Conservation (phyloP, 2,329 filamentous ascomycete genomes). For the Xylariales sp. region DNA sequence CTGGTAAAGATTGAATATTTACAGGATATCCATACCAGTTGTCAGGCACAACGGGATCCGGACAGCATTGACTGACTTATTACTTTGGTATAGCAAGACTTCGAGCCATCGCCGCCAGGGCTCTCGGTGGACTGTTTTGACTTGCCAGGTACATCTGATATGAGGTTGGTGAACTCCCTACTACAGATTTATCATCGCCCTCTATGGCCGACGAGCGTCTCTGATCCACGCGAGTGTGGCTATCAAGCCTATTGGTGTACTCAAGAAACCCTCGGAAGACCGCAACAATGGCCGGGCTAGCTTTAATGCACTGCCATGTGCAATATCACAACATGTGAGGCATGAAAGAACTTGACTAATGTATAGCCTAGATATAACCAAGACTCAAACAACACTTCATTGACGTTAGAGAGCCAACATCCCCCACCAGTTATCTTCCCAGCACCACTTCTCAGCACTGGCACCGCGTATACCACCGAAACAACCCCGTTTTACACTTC, state of each 20-base stretch:
- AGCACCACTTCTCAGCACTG: conserved; percentile 40
- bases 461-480: conserved; percentile 46
- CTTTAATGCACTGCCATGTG: too few relatives aligned
- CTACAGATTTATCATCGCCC: too few relatives aligned
- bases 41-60: too few relatives aligned
- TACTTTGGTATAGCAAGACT: conserved; percentile 50
- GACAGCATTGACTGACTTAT: too few relatives aligned
- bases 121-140: conserved; percentile 51
- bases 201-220: too few relatives aligned
- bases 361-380: conserved; percentile 55
- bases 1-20: conserved; percentile 4
- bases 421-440: conserved; percentile 50
- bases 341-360: too few relatives aligned
- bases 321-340: too few relatives aligned
- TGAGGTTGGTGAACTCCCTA: conserved; percentile 51
- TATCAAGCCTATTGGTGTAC: too few relatives aligned
- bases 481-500: conserved; percentile 44
- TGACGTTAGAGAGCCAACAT: conserved; percentile 48
- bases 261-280: too few relatives aligned
- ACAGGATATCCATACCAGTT: too few relatives aligned
- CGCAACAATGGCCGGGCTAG: too few relatives aligned
- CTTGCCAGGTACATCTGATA: conserved; percentile 45
- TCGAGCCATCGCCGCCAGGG: conserved; percentile 47
- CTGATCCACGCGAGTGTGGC: too few relatives aligned
- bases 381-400: conserved; percentile 46